phyloP scores from a whole-genome alignment of 2,329 filamentous ascomycete genomes.

The Sporothrix mexicana region DNA sequence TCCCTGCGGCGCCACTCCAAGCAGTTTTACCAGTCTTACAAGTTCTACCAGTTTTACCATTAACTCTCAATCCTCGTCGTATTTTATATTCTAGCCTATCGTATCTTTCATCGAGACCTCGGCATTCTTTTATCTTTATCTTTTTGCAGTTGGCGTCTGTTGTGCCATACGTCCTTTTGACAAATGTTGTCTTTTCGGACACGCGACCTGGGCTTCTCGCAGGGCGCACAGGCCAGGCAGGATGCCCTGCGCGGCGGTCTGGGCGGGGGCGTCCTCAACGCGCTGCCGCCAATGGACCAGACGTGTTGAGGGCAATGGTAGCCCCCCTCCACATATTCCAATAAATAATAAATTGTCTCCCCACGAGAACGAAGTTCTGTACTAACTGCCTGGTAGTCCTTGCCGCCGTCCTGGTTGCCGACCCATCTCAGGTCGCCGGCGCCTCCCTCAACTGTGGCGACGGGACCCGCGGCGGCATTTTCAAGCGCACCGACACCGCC shows the following conservation, averaged over 20 bases:
- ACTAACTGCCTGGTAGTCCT: background rate
- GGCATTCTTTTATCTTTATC: too few species aligned
- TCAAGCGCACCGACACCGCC: conserved; percentile 18
- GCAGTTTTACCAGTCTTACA: too few species aligned
- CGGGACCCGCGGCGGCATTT: conserved; percentile 25
- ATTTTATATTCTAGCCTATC: too few species aligned
- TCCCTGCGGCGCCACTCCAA: too few species aligned
- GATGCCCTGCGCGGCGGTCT: conserved; percentile 23
- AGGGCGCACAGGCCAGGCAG: conserved; percentile 21
- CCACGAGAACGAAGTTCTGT: background rate
- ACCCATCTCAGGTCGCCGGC: conserved; percentile 21
- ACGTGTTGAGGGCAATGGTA: background rate
- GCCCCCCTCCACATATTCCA: background rate
- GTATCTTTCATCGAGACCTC: too few species aligned
- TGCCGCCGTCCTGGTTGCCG: background rate
- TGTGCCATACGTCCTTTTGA: too few species aligned
- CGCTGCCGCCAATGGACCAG: background rate
- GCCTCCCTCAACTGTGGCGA: conserved; percentile 20
- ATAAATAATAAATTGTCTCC: background rate
- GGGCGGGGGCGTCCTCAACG: background rate
- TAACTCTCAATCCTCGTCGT: too few species aligned
- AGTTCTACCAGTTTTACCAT: too few species aligned
- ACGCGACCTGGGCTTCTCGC: conserved; percentile 3
- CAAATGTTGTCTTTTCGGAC: too few species aligned
- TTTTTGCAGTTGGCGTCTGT: too few species aligned